Conservation (phyloP, 2,329 filamentous ascomycete genomes). For the Cadophora gregata region DNA sequence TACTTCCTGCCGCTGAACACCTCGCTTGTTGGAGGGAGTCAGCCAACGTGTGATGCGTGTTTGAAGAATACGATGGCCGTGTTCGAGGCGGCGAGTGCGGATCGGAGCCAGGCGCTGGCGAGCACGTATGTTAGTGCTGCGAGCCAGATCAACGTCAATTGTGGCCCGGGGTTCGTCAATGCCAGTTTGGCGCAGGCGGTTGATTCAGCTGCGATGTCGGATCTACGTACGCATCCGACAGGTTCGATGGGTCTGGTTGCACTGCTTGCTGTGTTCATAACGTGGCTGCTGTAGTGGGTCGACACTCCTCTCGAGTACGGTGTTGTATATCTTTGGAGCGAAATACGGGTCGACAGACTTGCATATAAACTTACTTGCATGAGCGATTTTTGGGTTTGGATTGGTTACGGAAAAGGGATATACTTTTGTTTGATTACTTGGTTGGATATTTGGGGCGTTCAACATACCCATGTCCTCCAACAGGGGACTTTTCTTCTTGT, state of each 20-base stretch:
- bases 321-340: neutral
- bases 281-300: constrained; percentile 29
- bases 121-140: constrained; percentile 75
- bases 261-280: constrained; percentile 29
- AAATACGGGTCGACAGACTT: neutral
- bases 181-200: constrained; percentile 50
- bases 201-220: constrained; percentile 2
- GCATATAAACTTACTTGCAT: neutral
- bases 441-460: constrained; percentile 14
- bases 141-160: constrained; percentile 71
- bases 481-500: neutral
- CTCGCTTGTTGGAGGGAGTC: constrained; percentile 66
- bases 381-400: constrained; percentile 2
- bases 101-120: constrained; percentile 69
- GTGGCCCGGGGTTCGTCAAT: constrained; percentile 64
- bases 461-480: constrained; percentile 14
- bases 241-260: constrained; percentile 27
- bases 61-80: constrained; percentile 81
- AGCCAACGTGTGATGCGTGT: constrained; percentile 79
- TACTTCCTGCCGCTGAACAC: constrained; percentile 87
- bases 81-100: constrained; percentile 72
- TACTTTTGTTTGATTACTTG: neutral
- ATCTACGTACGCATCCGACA: neutral
- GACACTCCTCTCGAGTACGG: neutral
- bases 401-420: constrained; percentile 18